Evolutionary conservation across 805 yeast genomes (phyloP), one percentile per base, ranked within the genome.

Genomic region (Tanozyma kutaoensis): DNA sequence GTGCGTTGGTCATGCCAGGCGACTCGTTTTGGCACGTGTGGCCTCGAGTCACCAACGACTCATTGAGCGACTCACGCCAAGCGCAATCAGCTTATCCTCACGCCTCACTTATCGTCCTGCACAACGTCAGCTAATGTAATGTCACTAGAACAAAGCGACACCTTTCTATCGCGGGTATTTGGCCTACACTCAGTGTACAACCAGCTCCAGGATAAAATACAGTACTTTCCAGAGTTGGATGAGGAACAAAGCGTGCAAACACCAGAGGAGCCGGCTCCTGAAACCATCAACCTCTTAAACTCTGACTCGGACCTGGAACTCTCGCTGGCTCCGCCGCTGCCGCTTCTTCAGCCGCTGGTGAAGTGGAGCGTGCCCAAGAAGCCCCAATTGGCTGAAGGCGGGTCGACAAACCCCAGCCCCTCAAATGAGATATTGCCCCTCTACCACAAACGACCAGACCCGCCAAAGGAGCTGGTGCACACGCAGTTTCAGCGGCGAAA

Each of bases 151-250:
- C n/a, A n/a, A n/a, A n/a, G n/a, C 28, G 72, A 71, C 38, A 73
- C 79, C 5, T 74, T 74, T 40, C 55, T 74, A 32, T 71, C 77
- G 8, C 55, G 80, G 23, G 76, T 74, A 14, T 72, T 74, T 48
- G 81, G 79, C 4, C 49, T 60, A 21, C 56, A 58, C 29, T 58
- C 66, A 7, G 48, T 59, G 8, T 60, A 60, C 37, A 58, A 52
- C 35, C 62, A 54, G 33, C 38, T 55, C 11, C 47, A 53, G 15
- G 62, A 58, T 17, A 55, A 52, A 31, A 52, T 51, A 37, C 58
- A 49, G 24, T 57, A 46, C 42, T n/a, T n/a, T n/a, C n/a, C n/a
- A n/a, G n/a, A n/a, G n/a, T n/a, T n/a, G n/a, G n/a, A n/a, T n/a
- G n/a, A n/a, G n/a, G n/a, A n/a, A n/a, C 8, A 17, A 10, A 10